Base-by-base conservation (phyloP, 2,329 filamentous ascomycete species). In the Trichoderma simmonsii region DNA sequence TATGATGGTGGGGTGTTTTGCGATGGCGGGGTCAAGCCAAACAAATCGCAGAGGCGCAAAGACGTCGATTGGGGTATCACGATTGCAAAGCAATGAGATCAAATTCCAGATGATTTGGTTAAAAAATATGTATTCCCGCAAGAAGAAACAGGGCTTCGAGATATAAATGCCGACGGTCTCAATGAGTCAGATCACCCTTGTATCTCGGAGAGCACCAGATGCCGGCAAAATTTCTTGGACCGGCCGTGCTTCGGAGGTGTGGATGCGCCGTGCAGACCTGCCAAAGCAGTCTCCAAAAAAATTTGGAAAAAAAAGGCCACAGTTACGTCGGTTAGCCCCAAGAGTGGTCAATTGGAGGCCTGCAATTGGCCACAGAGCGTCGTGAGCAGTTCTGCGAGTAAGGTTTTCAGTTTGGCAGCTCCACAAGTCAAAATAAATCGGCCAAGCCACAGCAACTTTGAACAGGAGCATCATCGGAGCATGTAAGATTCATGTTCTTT, bases 171-270 rank as follows among this genome's bases (percentile, higher is more conserved):
- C 26, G 26, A 30, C 21, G 57, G 36, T 24, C 34, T 15, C 56
- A 71, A 71, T 71, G 69, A 71, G 69, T 71, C 69, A 71, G 69
- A 71, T 71, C 26, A 39, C 32, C 69, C 61, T 34, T 60, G 48
- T 28, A 59, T 39, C 48, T 57, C 69, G 34, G 60, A 65, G 69
- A 60, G 48, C 57, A 71, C 69, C 43, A 61, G 30, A 48, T 62
- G 32, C 36, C 36, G 28, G 56, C 28, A 61, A 70, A 70, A 61
- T 70, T 62, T 36, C 26, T 51, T n/a, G 43, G 34, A 71, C 43
- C 63, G 70, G 70, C 70, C 51, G 54, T 59, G 70, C 63, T 67
- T 71, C 70, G 70, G 70, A 71, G 70, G 36, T 39, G 70, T 66
- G 39, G 70, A 66, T 63, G 67, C 43, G 56, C 59, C 59, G 57